phyloP scores from a whole-genome alignment of 2,329 filamentous ascomycete species.

The Aureobasidium zeae region DNA sequence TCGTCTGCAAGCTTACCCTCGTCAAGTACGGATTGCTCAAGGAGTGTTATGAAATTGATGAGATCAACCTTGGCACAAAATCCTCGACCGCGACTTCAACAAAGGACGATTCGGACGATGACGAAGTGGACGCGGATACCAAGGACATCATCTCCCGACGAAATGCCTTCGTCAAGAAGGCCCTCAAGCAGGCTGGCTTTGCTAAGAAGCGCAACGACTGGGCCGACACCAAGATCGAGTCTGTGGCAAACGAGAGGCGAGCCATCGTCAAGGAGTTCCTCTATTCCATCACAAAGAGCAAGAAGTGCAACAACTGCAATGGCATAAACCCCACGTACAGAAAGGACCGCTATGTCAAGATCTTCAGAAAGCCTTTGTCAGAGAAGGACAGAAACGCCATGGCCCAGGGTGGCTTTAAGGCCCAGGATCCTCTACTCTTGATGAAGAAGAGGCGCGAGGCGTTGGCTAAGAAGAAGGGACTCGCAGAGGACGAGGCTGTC shows the following conservation, averaged over 20 bases:
- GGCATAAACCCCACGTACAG: conserved; percentile 73
- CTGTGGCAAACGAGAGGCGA: conserved; percentile 66
- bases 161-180: conserved; percentile 61
- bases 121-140: conserved; percentile 52
- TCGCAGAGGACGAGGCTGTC: conserved; percentile 58
- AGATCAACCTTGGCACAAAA: conserved; percentile 32
- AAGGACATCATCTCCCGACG: conserved; percentile 47
- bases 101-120: conserved; percentile 46
- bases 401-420: conserved; percentile 58
- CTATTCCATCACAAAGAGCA: conserved; percentile 57
- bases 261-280: conserved; percentile 74
- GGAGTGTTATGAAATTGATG: conserved; percentile 48
- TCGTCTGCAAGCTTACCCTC: conserved; percentile 73
- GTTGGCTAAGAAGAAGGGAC: conserved; percentile 37
- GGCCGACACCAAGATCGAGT: conserved; percentile 65
- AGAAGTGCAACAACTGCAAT: conserved; percentile 58
- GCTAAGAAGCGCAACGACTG: conserved; percentile 37
- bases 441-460: conserved; percentile 40
- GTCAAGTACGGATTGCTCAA: conserved; percentile 74
- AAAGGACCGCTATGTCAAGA: conserved; percentile 85
- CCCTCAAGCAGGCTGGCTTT: conserved; percentile 52
- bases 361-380: conserved; percentile 74
- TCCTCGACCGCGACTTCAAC: conserved; percentile 19
- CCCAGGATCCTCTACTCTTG: conserved; percentile 60
- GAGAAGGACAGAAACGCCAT: conserved; percentile 70